Conservation (phyloP, 2,329 filamentous ascomycete species). For the Neoarthrinium moseri region DNA sequence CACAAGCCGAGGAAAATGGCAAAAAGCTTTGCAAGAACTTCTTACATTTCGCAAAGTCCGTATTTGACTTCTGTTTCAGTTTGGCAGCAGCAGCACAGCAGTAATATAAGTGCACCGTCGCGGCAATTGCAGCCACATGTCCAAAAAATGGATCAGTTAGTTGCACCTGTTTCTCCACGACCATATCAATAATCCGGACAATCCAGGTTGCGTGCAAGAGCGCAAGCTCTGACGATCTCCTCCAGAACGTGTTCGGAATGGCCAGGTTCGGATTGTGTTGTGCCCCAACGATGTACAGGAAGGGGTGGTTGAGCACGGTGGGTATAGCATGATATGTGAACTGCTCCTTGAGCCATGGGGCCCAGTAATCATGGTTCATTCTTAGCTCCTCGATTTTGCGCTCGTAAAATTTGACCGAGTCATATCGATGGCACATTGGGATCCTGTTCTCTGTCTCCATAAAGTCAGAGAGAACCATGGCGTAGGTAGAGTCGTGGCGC, state of each 20-base stretch:
- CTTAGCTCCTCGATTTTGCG: slow-evolving; percentile 44
- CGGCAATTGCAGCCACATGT: slow-evolving; percentile 49
- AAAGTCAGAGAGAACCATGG: slow-evolving; percentile 48
- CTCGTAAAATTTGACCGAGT: slow-evolving; percentile 51
- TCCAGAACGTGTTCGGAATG: slow-evolving; percentile 55
- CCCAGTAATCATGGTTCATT: slow-evolving; percentile 46
- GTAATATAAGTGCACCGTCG: slow-evolving; percentile 52
- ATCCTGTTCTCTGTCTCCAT: slow-evolving; percentile 49
- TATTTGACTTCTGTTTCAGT: slow-evolving; percentile 50
- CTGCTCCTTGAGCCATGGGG: slow-evolving; percentile 51
- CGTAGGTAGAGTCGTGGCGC: slow-evolving; percentile 51
- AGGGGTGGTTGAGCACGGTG: slow-evolving; percentile 51
- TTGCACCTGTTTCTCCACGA: slow-evolving; percentile 46
- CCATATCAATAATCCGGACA: slow-evolving; percentile 53
- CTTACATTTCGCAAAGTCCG: slow-evolving; percentile 50
- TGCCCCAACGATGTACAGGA: slow-evolving; percentile 50
- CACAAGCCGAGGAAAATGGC: slow-evolving; percentile 44
- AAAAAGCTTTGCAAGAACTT: slow-evolving; percentile 48
- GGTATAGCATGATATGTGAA: slow-evolving; percentile 52
- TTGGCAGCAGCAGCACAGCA: slow-evolving; percentile 48
- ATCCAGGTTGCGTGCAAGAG: slow-evolving; percentile 53
- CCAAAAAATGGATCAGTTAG: slow-evolving; percentile 52
- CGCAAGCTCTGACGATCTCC: slow-evolving; percentile 48
- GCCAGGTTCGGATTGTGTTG: slow-evolving; percentile 50
- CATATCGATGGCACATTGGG: slow-evolving; percentile 50